Evolutionary conservation across 2,329 filamentous ascomycete species (phyloP).

Genomic region (Hymenoscyphus fructigenus): DNA sequence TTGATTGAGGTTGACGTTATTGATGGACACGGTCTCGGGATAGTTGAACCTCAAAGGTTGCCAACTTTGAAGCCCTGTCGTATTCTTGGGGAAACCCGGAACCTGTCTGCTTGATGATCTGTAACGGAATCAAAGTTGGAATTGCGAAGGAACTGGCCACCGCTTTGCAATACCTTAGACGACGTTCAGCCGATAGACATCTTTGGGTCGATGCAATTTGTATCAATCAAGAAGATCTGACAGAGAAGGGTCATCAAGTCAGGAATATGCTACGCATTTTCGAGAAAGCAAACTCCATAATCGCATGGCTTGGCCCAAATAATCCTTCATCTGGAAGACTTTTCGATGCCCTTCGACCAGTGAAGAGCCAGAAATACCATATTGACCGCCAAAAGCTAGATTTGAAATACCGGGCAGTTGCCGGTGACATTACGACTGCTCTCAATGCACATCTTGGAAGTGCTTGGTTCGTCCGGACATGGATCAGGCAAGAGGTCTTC

Average conservation of each 20-base stretch:
- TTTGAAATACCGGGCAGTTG: background rate
- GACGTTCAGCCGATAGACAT: background rate
- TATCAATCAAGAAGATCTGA: slow-evolving; percentile 31
- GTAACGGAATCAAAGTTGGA: background rate
- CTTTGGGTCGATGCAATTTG: slow-evolving; percentile 36
- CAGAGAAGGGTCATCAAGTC: slow-evolving; percentile 31
- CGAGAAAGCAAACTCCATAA: slow-evolving; percentile 23
- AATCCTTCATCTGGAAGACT: background rate
- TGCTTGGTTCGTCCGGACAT: slow-evolving; percentile 10
- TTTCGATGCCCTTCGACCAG: background rate
- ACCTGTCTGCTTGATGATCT: background rate
- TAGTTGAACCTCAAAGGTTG: background rate
- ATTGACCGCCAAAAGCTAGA: background rate
- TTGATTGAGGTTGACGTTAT: slow-evolving; percentile 9
- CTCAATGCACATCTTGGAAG: background rate
- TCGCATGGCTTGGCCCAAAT: slow-evolving; percentile 34
- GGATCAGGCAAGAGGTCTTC: slow-evolving; percentile 11
- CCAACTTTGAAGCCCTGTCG: slow-evolving; percentile 15
- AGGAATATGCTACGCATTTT: slow-evolving; percentile 35
- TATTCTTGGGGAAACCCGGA: slow-evolving; percentile 17
- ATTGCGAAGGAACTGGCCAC: slow-evolving; percentile 10
- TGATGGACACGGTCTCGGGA: slow-evolving; percentile 6
- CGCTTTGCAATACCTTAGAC: slow-evolving; percentile 5
- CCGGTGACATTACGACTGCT: background rate
- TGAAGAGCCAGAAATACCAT: background rate